A percentile compares a stretch with the other conserved stretches of the same genome.
Conservation (phyloP, 139 green algal genomes). For the Desmodesmus armatus region DNA sequence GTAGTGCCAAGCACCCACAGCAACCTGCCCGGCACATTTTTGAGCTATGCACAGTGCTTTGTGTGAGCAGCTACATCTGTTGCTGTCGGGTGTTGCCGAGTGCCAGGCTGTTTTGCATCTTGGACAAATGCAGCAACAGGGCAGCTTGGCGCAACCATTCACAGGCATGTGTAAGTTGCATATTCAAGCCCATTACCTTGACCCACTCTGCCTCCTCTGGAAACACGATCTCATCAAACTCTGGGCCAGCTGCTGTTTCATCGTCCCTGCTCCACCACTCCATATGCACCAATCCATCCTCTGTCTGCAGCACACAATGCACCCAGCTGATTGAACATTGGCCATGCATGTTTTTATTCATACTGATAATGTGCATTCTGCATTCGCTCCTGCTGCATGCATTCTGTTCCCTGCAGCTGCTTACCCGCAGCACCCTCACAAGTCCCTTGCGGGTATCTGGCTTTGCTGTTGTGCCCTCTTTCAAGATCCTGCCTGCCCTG, state of each 20-base stretch:
- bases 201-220: conserved; percentile 67
- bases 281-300: conserved; percentile 66
- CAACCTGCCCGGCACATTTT: too few species aligned
- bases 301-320: conserved; percentile 51
- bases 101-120: too few species aligned
- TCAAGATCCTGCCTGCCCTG: conserved; percentile 49
- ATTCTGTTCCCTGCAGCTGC: not conserved
- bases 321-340: too few species aligned
- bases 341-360: too few species aligned
- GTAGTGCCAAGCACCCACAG: not conserved
- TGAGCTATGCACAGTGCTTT: not conserved
- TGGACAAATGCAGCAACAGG: not conserved
- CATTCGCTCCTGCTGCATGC: not conserved
- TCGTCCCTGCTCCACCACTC: conserved; percentile 57
- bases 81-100: too few species aligned
- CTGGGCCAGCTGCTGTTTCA: conserved; percentile 25
- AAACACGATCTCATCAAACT: conserved; percentile 70
- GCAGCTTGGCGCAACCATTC: too few species aligned
- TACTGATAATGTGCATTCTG: too few species aligned
- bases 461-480: conserved; percentile 45
- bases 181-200: conserved; percentile 50
- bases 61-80: not conserved
- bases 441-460: conserved; percentile 67
- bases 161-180: not conserved
- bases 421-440: conserved; percentile 58